A percentile compares a stretch with the other conserved stretches of the same genome.
These are phyloP conservation scores for Discostella stelligeroides DNA, from an alignment of 108 stramenopile genomes.

Conservation along the genomic window DNA sequence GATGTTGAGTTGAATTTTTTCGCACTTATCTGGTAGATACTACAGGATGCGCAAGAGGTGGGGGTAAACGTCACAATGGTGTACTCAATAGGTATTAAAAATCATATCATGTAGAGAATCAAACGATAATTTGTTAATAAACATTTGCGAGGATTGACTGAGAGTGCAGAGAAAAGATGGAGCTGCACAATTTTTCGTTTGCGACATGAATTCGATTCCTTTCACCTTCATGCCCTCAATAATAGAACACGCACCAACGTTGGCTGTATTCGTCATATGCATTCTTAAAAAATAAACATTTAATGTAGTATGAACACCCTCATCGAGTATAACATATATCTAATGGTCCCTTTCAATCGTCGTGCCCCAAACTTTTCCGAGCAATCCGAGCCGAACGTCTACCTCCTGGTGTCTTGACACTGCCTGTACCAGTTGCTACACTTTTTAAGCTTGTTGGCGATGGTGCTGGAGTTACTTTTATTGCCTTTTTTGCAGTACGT, in stretches of 20 bases:
- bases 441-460: slow-evolving; percentile 4
- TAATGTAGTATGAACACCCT: slow-evolving; percentile 15
- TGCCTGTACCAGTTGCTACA: slow-evolving; percentile 33
- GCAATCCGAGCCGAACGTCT: slow-evolving; percentile 68
- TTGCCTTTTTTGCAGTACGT: slow-evolving; percentile 7
- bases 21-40: no score
- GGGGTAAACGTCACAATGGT: no score
- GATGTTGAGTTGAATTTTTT: no score
- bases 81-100: no score
- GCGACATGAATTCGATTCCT: neutral
- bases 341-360: slow-evolving; percentile 1
- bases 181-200: no score
- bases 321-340: neutral
- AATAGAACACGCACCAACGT: slow-evolving; percentile 2
- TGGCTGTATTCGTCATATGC: slow-evolving; percentile 6
- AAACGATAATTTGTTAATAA: no score
- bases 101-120: no score
- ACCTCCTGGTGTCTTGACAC: slow-evolving; percentile 57
- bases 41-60: no score
- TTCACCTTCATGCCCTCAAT: neutral
- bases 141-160: no score
- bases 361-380: slow-evolving; percentile 16
- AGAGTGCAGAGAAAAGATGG: no score
- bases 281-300: neutral
- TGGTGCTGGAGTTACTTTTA: neutral